These are phyloP conservation scores for Hydnum rufescens DNA, from an alignment of 768 basidiomycete genomes.

Conservation along the genomic window DNA sequence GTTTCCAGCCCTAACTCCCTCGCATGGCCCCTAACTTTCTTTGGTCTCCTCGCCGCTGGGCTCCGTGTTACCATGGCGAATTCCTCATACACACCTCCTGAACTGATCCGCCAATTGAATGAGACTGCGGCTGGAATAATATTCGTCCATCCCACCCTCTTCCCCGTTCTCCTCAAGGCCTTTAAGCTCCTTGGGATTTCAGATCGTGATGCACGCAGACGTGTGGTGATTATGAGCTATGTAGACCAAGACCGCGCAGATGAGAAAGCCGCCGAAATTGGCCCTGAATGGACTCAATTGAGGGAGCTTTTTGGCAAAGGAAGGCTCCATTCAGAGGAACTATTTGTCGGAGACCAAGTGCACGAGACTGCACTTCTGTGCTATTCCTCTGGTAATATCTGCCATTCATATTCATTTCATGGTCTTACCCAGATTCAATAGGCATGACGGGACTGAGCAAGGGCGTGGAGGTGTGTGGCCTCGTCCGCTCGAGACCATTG, in stretches of 20 bases:
- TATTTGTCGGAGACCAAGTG: slow-evolving; percentile 31
- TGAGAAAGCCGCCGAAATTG: slow-evolving; percentile 2
- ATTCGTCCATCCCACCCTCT: slow-evolving; percentile 41
- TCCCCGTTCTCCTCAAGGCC: slow-evolving; percentile 36
- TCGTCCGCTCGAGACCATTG: neutral
- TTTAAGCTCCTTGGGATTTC: slow-evolving; percentile 31
- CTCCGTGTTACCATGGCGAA: slow-evolving; percentile 55
- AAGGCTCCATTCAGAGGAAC: slow-evolving; percentile 31
- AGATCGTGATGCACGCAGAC: slow-evolving; percentile 27
- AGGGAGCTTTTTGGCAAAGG: slow-evolving; percentile 35
- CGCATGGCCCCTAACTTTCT: slow-evolving; percentile 30
- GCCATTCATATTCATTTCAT: too few relatives aligned
- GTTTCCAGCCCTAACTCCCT: slow-evolving; percentile 39
- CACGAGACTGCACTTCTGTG: slow-evolving; percentile 48
- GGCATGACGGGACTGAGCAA: slow-evolving; percentile 63
- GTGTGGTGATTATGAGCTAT: slow-evolving; percentile 35
- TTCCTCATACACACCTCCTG: slow-evolving; percentile 42
- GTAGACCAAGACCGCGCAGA: neutral
- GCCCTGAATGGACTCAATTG: slow-evolving; percentile 15
- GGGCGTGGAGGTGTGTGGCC: slow-evolving; percentile 27
- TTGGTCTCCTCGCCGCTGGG: slow-evolving; percentile 39
- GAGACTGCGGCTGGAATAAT: slow-evolving; percentile 46
- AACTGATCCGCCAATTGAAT: slow-evolving; percentile 50
- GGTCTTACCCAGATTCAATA: too few relatives aligned
- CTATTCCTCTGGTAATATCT: slow-evolving; percentile 45